Conservation (phyloP, 371 early-diverging fungal genomes). For the Rhizomucor miehei region DNA sequence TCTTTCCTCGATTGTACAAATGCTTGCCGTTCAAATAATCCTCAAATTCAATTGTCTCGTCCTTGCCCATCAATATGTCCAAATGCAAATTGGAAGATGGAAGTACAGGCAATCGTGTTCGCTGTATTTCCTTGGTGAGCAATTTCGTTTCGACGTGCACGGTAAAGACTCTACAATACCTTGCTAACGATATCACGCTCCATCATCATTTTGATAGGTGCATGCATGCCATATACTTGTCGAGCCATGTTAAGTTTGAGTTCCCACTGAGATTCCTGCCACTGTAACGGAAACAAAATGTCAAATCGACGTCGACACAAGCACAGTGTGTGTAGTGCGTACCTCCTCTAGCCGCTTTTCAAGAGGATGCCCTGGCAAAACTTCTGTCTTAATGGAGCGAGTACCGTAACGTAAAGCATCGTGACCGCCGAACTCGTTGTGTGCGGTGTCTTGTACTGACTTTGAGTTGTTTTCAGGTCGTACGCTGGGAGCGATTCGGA, state of each 20-base stretch:
- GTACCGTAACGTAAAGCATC: constrained; percentile 86
- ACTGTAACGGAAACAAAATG: no score
- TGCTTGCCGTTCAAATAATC: constrained; percentile 81
- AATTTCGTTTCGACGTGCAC: neutral
- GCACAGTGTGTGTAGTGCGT: constrained; percentile 11
- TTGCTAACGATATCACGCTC: constrained; percentile 71
- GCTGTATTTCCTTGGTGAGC: no score
- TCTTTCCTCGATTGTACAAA: neutral
- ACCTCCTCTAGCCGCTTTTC: constrained; percentile 72
- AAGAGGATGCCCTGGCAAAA: constrained; percentile 75
- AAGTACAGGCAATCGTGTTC: constrained; percentile 60
- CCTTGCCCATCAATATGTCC: constrained; percentile 86
- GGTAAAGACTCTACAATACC: constrained; percentile 40
- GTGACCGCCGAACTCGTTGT: constrained; percentile 73
- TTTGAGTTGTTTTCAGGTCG: constrained; percentile 37
- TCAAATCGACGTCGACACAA: no score
- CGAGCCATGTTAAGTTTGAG: constrained; percentile 79
- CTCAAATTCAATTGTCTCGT: constrained; percentile 85
- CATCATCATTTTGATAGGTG: constrained; percentile 90
- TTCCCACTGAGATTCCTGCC: constrained; percentile 81
- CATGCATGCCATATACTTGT: constrained; percentile 81
- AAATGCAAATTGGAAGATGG: constrained; percentile 74
- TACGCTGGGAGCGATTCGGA: constrained; percentile 44
- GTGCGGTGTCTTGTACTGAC: constrained; percentile 54
- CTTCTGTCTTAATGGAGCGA: constrained; percentile 66